Percentiles rank a stretch among this genome's conserved stretches.
Evolutionary conservation across 2,329 filamentous ascomycete species (phyloP).

Genomic region (Paecilomyces dactylethromorphus): DNA sequence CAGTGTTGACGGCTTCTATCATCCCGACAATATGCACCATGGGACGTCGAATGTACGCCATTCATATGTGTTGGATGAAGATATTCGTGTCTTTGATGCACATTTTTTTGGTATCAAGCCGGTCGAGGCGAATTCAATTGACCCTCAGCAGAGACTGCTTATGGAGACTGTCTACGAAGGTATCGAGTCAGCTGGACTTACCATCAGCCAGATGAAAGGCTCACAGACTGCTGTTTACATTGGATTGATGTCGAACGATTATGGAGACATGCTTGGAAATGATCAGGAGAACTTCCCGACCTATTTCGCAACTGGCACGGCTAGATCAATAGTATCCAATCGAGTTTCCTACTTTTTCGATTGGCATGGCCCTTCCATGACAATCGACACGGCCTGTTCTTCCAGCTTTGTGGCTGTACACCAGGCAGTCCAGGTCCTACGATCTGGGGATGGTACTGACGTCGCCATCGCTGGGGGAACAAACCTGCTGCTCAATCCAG

Average conservation of each 20-base stretch:
- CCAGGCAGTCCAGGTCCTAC: slow-evolving; percentile 24
- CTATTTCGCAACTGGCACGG: slow-evolving; percentile 21
- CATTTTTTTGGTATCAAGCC: slow-evolving; percentile 16
- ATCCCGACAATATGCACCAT: slow-evolving; percentile 18
- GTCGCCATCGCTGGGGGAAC: slow-evolving; percentile 18
- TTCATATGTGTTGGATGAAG: slow-evolving; percentile 16
- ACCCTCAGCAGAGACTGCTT: slow-evolving; percentile 18
- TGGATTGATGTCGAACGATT: slow-evolving; percentile 18
- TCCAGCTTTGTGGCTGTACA: slow-evolving; percentile 33
- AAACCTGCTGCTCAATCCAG: slow-evolving; percentile 21
- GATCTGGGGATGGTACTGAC: slow-evolving; percentile 17
- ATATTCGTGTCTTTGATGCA: slow-evolving; percentile 14
- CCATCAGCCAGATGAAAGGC: slow-evolving; percentile 13
- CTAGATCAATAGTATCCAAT: slow-evolving; percentile 34
- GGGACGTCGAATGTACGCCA: slow-evolving; percentile 19
- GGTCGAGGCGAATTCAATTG: slow-evolving; percentile 24
- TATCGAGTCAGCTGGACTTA: slow-evolving; percentile 13
- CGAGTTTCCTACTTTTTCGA: slow-evolving; percentile 36
- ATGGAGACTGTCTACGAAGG: slow-evolving; percentile 38
- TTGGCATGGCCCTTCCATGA: no score
- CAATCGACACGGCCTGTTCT: slow-evolving; percentile 43
- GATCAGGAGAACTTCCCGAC: slow-evolving; percentile 10
- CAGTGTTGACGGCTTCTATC: slow-evolving; percentile 13
- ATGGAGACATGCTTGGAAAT: slow-evolving; percentile 10
- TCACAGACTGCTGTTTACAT: slow-evolving; percentile 21